phyloP scores from a whole-genome alignment of 2,329 filamentous ascomycete genomes.

The Sporothrix pallida region DNA sequence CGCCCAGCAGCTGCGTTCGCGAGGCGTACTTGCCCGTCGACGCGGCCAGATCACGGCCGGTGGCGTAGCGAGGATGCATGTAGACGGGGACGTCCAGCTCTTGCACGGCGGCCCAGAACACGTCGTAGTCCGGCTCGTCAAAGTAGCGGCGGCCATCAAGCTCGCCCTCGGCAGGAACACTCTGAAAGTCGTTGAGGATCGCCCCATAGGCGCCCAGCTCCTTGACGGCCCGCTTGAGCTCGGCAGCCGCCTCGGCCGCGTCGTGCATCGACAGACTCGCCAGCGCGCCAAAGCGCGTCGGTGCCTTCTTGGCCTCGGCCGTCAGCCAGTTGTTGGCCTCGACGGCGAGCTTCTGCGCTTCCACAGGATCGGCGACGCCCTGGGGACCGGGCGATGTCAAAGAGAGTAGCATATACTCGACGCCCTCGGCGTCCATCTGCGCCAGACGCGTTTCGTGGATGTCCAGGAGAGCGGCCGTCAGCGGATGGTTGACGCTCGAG shows the following conservation, averaged over 20 bases:
- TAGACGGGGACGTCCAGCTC: constrained; percentile 46
- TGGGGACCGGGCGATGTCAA: constrained; percentile 46
- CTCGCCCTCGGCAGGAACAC: constrained; percentile 26
- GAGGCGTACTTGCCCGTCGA: constrained; percentile 41
- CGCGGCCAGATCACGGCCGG: constrained; percentile 41
- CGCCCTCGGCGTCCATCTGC: constrained; percentile 46
- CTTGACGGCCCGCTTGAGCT: constrained; percentile 43
- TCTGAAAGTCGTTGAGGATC: constrained; percentile 47
- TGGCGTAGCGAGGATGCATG: constrained; percentile 46
- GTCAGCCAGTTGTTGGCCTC: constrained; percentile 46
- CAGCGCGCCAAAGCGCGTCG: constrained; percentile 44
- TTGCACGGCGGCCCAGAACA: constrained; percentile 45
- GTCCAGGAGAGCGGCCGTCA: constrained; percentile 43
- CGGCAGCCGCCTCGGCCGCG: constrained; percentile 41
- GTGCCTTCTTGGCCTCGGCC: constrained; percentile 40
- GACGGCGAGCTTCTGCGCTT: constrained; percentile 41
- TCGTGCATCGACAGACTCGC: constrained; percentile 47
- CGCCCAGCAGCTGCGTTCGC: constrained; percentile 46
- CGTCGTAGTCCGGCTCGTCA: constrained; percentile 43
- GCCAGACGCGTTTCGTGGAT: constrained; percentile 43
- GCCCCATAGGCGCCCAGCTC: constrained; percentile 46
- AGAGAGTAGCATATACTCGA: constrained; percentile 48
- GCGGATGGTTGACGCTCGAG: constrained; percentile 37
- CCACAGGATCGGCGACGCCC: constrained; percentile 41
- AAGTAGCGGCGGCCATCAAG: constrained; percentile 42